Conservation (phyloP, 768 basidiomycete genomes). For the Naganishia friedmannii region DNA sequence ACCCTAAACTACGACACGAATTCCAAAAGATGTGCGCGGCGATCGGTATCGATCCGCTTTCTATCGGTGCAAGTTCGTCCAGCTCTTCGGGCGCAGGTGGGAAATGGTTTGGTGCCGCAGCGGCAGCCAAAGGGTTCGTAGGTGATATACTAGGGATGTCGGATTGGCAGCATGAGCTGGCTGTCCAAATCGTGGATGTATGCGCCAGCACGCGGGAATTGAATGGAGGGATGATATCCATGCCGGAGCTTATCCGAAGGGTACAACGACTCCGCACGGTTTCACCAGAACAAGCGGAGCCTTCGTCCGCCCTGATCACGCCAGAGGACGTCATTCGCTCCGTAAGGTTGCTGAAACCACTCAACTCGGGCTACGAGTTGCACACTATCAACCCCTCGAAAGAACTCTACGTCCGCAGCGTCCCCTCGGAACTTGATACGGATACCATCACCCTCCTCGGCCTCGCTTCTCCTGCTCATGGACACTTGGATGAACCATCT, state of each 20-base stretch:
- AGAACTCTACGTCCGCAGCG: constrained; percentile 61
- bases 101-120: constrained; percentile 22
- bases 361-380: constrained; percentile 81
- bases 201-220: constrained; percentile 53
- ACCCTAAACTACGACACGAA: constrained; percentile 81
- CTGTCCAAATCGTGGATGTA: constrained; percentile 79
- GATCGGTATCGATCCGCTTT: constrained; percentile 91
- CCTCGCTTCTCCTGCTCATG: constrained; percentile 59
- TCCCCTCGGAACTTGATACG: constrained; percentile 84
- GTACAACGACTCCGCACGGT: constrained; percentile 65
- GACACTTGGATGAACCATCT: constrained; percentile 65
- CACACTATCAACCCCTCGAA: constrained; percentile 8
- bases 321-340: constrained; percentile 80
- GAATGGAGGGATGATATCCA: constrained; percentile 88
- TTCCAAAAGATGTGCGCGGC: constrained; percentile 95
- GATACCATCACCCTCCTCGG: constrained; percentile 73
- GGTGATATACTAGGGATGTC: constrained; percentile 72
- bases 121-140: constrained; percentile 71
- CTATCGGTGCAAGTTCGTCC: constrained; percentile 61
- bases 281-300: constrained; percentile 4
- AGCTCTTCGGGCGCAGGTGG: constrained; percentile 51
- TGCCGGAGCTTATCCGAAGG: constrained; percentile 76
- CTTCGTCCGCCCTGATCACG: constrained; percentile 63
- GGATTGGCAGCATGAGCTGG: constrained; percentile 94
- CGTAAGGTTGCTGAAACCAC: constrained; percentile 79